Base-by-base conservation (phyloP, 2,329 filamentous ascomycete genomes). In the Verticillium tricorpus region DNA sequence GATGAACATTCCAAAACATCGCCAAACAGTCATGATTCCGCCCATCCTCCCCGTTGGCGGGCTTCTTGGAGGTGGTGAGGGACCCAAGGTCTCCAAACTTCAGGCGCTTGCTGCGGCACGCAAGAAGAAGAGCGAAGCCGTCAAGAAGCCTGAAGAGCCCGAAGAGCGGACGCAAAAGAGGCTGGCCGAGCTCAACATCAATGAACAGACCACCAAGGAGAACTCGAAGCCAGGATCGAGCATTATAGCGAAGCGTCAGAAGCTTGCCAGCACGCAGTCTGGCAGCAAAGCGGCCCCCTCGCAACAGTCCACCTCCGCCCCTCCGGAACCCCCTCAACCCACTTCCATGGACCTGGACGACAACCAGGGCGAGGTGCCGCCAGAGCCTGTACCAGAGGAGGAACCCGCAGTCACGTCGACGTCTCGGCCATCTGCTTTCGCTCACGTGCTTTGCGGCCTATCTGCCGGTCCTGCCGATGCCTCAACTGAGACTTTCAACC, bases 81-180 rank as follows among this genome's bases (percentile, higher is more conserved):
- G 77, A 14, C 82, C 85, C 3, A 95, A 93, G 70, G 83, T 91
- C 75, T 96, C 94, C 5, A 99, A 99, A 70, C 80, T 99, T 56
- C 94, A 96, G 69, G 92, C 92, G 57, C 80, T 99, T 52, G 93
- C 94, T 59, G 92, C 92, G 37, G 90, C 91, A 60, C 85, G 93
- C 32, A 93, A 93, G 73, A 93, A 91, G 76, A 96, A 93, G 74
- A 88, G 87, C 15, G 88, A 87, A 34, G 87, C 89, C 45, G 87
- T 85, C 68, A 78, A 74, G 56, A 62, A 68, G 2, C 40, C 58
- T 5, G 58, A 73, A 54, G 69, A 73, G 40, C 68, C 69, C 25
- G 66, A 69, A 66, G 66, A 55, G 12, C 57, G 56, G 59, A 59
- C 59, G 72, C 75, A 63, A 73, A 77, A 61, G 73, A 71, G 61